Evolutionary conservation across 2,329 filamentous ascomycete genomes (phyloP), one percentile per base, ranked within the genome.

Genomic region (Venturia pyrina): DNA sequence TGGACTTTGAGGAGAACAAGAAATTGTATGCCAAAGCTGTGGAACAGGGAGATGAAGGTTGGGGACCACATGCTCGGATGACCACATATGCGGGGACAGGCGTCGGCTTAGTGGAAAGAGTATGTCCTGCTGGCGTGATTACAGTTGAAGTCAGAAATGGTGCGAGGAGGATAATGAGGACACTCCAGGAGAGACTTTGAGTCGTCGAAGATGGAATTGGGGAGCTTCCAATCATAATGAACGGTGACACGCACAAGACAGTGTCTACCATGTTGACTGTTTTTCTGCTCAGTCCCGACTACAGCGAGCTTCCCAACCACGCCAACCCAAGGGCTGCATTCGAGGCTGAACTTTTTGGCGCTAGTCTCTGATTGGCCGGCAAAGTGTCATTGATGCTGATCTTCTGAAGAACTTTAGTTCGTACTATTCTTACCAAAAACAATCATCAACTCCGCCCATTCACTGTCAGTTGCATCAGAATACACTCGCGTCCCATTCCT

Each of bases 61-160:
- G 83, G 82, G 84, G 83, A 32, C 75, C 75, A 0, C 73, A 80
- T 11, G 83, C 80, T 4, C 78, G 85, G 67, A 76, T 87, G 76
- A 85, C 83, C 5, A 84, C 84, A 11, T 89, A 87, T 78, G 85
- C 84, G 17, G 86, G 86, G 4, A 83, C 82, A 24, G 85, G 80
- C 0, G 82, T 88, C 17, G 86, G 86, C 0, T 75, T 88, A 67
- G 78, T 87, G 1, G 82, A 74, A 59, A 73, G 79, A 48, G 76
- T 84, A 0, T 78, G 78, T 69, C 71, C 76, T 19, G 85, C 83
- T 3, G 77, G 72, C 15, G 78, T 82, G 11, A 84, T 88, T 70
- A 79, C 85, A 3, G 73, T 73, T 59, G 79, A 82, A 66, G 74
- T 81, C 4, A 75, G 80, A 61, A 73, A 75, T 6, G 78, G 77